Conservation (phyloP, 192 early-diverging fungal species). For the Backusella australiensis region DNA sequence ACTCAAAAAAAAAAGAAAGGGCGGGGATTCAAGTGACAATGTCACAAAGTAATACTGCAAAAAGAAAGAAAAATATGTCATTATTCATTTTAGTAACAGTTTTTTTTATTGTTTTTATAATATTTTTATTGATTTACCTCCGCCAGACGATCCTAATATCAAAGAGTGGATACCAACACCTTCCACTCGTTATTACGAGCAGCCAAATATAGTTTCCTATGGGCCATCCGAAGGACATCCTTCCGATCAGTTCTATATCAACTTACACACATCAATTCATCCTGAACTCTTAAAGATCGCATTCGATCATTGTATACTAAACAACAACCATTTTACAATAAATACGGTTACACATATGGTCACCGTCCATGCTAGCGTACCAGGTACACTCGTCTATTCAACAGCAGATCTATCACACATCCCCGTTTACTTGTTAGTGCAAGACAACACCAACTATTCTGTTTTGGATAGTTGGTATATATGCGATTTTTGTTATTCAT, state of each 20-base stretch:
- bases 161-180: conserved; percentile 1
- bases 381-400: conserved; percentile 37
- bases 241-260: conserved; percentile 19
- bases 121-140: conserved; percentile 9
- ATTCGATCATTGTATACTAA: conserved; percentile 40
- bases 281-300: conserved; percentile 31
- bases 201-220: conserved; percentile 22
- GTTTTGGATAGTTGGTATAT: conserved; percentile 45
- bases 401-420: conserved; percentile 35
- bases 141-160: conserved; percentile 13
- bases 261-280: conserved; percentile 1
- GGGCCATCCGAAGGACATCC: not conserved
- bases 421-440: conserved; percentile 36
- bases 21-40: conserved; percentile 11
- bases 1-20: not conserved
- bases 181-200: conserved; percentile 11
- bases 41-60: conserved; percentile 7
- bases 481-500: conserved; percentile 39
- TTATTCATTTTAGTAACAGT: conserved; percentile 3
- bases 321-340: conserved; percentile 36
- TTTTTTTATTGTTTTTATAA: not conserved
- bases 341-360: conserved; percentile 19
- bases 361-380: conserved; percentile 40
- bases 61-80: not conserved
- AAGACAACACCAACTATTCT: conserved; percentile 32